Conservation (phyloP, 2,329 filamentous ascomycete species). For the Pezicula carpinea region DNA sequence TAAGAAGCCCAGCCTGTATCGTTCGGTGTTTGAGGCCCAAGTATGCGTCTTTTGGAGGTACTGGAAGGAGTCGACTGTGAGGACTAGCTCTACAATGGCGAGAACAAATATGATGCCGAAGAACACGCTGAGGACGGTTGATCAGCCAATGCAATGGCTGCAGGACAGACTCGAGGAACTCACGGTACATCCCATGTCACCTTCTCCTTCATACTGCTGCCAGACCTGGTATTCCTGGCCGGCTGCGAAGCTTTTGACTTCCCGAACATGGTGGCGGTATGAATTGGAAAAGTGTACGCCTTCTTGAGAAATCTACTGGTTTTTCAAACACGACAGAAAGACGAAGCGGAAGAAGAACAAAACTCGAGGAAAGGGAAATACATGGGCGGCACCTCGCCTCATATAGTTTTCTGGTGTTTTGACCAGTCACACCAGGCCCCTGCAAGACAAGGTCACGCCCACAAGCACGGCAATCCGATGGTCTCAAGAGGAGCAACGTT, state of each 20-base stretch:
- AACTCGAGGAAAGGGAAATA: too few relatives aligned
- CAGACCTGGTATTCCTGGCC: not conserved
- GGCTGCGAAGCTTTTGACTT: not conserved
- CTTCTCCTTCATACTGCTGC: not conserved
- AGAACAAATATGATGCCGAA: slow-evolving; percentile 17
- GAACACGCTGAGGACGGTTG: slow-evolving; percentile 7
- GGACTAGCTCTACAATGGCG: slow-evolving; percentile 13
- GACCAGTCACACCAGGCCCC: too few relatives aligned
- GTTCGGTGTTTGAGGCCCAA: slow-evolving; percentile 12
- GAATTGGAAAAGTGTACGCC: too few relatives aligned
- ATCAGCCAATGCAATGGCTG: not conserved
- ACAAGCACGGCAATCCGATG: too few relatives aligned
- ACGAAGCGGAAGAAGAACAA: too few relatives aligned
- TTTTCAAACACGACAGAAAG: too few relatives aligned
- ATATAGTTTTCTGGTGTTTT: too few relatives aligned
- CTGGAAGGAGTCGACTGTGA: slow-evolving; percentile 15
- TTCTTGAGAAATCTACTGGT: too few relatives aligned
- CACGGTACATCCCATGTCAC: slow-evolving; percentile 5
- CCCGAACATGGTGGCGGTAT: slow-evolving; percentile 4
- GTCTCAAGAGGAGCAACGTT: too few relatives aligned
- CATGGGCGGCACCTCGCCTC: too few relatives aligned
- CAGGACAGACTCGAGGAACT: not conserved
- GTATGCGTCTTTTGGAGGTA: slow-evolving; percentile 16
- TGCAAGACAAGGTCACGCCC: too few relatives aligned
- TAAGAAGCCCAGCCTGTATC: slow-evolving; percentile 9